Evolutionary conservation across 2,329 filamentous ascomycete species (phyloP), one percentile per base, ranked within the genome.

Genomic region (Pseudogymnoascus sp.): DNA sequence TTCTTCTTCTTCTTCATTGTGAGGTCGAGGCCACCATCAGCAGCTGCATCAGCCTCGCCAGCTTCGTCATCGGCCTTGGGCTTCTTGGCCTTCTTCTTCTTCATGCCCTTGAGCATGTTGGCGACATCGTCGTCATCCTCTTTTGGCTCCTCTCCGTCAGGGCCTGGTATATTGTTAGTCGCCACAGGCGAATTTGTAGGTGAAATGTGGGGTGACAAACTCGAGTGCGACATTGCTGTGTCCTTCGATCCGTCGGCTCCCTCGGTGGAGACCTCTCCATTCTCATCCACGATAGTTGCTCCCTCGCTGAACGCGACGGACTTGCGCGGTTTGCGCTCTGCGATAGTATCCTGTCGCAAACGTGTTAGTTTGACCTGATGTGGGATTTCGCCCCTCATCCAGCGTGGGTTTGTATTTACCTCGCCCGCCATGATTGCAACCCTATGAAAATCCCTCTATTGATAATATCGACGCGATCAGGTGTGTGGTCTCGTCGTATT

Each of bases 261-360:
- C 75, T 86, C 83, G 78, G 89, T 87, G 72, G 85, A 91, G 74
- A 97, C 86, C 75, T 88, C 86, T 72, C 93, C 93, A 82, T 96
- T 90, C 77, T 86, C 85, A 80, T 96, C 90, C 76, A 97, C 93
- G 72, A 96, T 87, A 69, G 90, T 84, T 71, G 91, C 85, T 73
- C 91, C 90, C 77, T 95, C 90, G 75, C 88, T 93, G 77, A 97
- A 97, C 68, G 92, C 88, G 73, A 97, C 93, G 56, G 91, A 96
- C 80, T 97, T 96, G 79, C 93, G 89, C 73, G 88, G 86, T 77
- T 90, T 92, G 74, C 84, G 83, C 72, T 87, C 83, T 18, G 70
- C 68, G 46, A 72, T 63, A 46, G 63, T 64, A 64, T 71, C 70
- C 69, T 73, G 61, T 62, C 59, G 59, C 42, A 53, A 62, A n/a